Base-by-base conservation (phyloP, 805 yeast genomes). In the Saturnispora sanitii region DNA sequence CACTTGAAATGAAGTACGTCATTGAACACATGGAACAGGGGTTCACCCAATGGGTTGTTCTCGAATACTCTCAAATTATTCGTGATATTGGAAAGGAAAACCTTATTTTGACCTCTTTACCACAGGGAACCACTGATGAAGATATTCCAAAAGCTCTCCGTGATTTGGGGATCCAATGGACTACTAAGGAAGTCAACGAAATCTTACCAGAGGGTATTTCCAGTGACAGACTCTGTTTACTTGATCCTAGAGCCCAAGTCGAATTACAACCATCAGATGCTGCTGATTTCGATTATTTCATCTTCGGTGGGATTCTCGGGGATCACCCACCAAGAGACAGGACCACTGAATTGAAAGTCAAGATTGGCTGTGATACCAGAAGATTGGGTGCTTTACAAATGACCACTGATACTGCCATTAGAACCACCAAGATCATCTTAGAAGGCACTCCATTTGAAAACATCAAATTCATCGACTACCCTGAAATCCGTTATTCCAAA, bases 1-100 rank as follows among this genome's bases (percentile, higher is more conserved):
- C 17, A 20, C 4, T n/a, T 16, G 25, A 8, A 33, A 84, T 84
- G 94, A 86, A 85, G 62, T 90, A 87, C 68, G 76, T 92, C 40
- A 87, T 90, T 39, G 98, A 90, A 61, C 98, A 90, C 58, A 90
- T 90, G 96, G 98, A 90, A 61, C 82, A 77, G 45, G 97, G 95
- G 1, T 86, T 90, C 71, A 85, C 95, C 48, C 92, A 83, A 49
- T 90, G 98, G 98, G 97, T 90, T 33, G 71, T 75, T 22, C 68
- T 92, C 5, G 98, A 90, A 54, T 90, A 90, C 61, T 62, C 75
- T 21, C 85, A 82, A 52, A 88, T 90, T 44, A 75, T 87, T 36
- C 67, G 74, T 41, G 96, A 90, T 45, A 79, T 90, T 6, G 96
- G 96, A 2, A 64, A 67, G 16, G 79, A 75, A 21, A 85, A 87